Evolutionary conservation across 2,329 filamentous ascomycete species (phyloP).

Genomic region (Colletotrichum camelliae): DNA sequence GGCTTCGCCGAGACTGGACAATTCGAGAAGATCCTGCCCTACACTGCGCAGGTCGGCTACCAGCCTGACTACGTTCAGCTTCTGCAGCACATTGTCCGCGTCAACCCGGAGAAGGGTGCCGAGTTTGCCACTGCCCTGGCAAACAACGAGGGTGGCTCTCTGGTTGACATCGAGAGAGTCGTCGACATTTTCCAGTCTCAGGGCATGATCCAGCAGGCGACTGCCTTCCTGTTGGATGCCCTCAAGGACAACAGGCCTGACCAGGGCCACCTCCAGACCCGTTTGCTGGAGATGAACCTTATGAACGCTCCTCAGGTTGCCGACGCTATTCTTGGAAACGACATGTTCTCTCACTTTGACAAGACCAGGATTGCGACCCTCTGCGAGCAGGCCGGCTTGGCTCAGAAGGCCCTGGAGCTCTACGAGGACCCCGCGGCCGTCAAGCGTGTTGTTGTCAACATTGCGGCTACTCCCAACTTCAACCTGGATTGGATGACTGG

Average conservation of each 20-base stretch:
- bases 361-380: conserved; percentile 86
- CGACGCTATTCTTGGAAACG: conserved; percentile 95
- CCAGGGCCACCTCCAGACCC: conserved; percentile 91
- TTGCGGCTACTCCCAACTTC: conserved; percentile 82
- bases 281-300: conserved; percentile 96
- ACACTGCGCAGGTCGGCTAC: conserved; percentile 84
- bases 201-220: conserved; percentile 96
- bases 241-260: conserved; percentile 95
- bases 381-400: conserved; percentile 90
- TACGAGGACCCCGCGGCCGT: conserved; percentile 89
- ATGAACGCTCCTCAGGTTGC: conserved; percentile 96
- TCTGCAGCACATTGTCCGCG: conserved; percentile 88
- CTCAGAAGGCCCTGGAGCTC: conserved; percentile 88
- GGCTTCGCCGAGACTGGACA: conserved; percentile 94
- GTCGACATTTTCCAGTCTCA: conserved; percentile 98
- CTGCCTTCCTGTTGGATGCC: conserved; percentile 95
- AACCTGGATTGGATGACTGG: conserved; percentile 89
- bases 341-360: conserved; percentile 98
- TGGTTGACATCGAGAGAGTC: conserved; percentile 92
- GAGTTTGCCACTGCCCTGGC: conserved; percentile 94
- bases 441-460: conserved; percentile 88
- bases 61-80: conserved; percentile 94
- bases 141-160: conserved; percentile 83
- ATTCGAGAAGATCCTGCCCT: conserved; percentile 95
- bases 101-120: conserved; percentile 90